These are phyloP conservation scores for Melampsora americana DNA, from an alignment of 1,284 basidiomycete species.

Conservation along the genomic window DNA sequence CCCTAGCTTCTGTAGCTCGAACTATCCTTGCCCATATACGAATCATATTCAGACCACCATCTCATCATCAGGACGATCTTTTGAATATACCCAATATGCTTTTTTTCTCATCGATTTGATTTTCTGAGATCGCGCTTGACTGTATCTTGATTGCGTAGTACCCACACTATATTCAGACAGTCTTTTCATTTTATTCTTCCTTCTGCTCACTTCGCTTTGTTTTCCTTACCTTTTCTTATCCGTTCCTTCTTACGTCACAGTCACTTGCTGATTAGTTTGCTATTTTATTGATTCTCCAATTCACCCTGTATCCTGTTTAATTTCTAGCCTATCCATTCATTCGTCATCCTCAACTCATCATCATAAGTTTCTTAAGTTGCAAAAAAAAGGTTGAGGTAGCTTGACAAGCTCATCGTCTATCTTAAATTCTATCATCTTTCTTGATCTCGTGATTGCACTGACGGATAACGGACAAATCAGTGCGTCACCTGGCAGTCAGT, in stretches of 20 bases:
- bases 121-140: constrained; percentile 12
- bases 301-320: not conserved
- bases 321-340: not conserved
- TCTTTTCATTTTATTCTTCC: not conserved
- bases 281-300: not conserved
- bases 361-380: not conserved
- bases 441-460: constrained; percentile 3
- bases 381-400: too few relatives aligned
- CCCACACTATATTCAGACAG: not conserved
- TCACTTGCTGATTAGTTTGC: not conserved
- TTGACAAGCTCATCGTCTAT: too few relatives aligned
- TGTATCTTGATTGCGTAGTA: not conserved
- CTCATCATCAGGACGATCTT: constrained; percentile 2
- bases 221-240: not conserved
- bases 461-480: constrained; percentile 3
- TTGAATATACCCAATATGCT: not conserved
- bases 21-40: not conserved
- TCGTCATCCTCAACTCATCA: constrained; percentile 1
- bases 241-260: not conserved
- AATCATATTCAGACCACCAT: not conserved
- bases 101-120: not conserved
- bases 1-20: not conserved
- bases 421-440: not conserved
- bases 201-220: not conserved
- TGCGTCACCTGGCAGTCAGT: not conserved